These are phyloP conservation scores for Podaxis sp. DNA, from an alignment of 768 basidiomycete genomes.

Conservation along the genomic window DNA sequence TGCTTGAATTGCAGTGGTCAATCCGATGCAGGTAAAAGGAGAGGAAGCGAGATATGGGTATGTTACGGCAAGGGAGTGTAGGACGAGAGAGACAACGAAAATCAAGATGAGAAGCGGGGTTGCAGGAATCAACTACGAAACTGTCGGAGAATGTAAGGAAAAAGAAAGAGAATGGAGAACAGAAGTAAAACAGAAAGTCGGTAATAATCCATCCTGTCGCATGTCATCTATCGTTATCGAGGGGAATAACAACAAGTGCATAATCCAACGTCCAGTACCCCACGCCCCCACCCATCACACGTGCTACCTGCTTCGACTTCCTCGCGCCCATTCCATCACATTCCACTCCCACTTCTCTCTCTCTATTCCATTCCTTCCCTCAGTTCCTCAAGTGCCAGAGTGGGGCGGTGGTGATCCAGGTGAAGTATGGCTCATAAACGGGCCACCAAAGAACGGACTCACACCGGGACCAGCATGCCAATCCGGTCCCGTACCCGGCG, in stretches of 20 bases:
- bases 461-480: constrained; percentile 40
- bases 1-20: constrained; percentile 2
- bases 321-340: neutral
- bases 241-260: constrained; percentile 9
- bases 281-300: neutral
- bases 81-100: neutral
- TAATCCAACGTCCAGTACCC: neutral
- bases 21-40: neutral
- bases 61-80: neutral
- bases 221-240: constrained; percentile 3
- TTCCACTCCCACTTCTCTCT: neutral
- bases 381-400: constrained; percentile 20
- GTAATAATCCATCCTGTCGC: neutral
- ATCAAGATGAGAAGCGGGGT: neutral
- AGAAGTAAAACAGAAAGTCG: neutral
- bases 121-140: constrained; percentile 9
- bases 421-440: constrained; percentile 43
- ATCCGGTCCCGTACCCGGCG: constrained; percentile 27
- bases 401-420: constrained; percentile 47
- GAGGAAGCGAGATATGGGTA: neutral
- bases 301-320: neutral
- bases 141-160: constrained; percentile 9
- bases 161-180: constrained; percentile 4
- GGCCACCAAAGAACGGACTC: constrained; percentile 35
- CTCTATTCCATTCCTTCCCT: neutral